These are phyloP conservation scores for Lipomyces sp. DNA, from an alignment of 805 yeast genomes.

Conservation along the genomic window DNA sequence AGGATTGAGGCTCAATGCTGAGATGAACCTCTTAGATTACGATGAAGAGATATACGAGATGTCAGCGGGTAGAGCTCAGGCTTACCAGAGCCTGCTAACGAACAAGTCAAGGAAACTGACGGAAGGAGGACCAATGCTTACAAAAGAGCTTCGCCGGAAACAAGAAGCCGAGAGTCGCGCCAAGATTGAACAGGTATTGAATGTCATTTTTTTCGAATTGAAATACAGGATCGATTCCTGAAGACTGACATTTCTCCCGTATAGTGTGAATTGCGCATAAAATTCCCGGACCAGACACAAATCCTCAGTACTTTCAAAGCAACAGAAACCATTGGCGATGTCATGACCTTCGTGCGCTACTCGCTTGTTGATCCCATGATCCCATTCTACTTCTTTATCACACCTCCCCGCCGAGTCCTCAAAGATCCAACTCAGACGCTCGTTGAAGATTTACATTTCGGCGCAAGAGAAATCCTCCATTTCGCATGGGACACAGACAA, in stretches of 20 bases:
- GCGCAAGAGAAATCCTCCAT: conserved; percentile 46
- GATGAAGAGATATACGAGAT: conserved; percentile 29
- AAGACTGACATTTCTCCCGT: conserved; percentile 2
- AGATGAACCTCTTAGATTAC: conserved; percentile 7
- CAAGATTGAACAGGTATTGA: conserved; percentile 26
- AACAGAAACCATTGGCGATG: conserved; percentile 42
- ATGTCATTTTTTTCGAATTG: too few relatives aligned
- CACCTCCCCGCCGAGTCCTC: conserved; percentile 48
- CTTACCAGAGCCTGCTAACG: conserved; percentile 28
- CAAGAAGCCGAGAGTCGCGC: conserved; percentile 33
- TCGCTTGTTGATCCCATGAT: conserved; percentile 34
- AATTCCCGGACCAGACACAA: conserved; percentile 56
- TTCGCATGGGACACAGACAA: conserved; percentile 36
- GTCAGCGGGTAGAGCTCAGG: conserved; percentile 28
- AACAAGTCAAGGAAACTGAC: conserved; percentile 27
- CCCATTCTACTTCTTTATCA: conserved; percentile 44
- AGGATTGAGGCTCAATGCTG: neutral
- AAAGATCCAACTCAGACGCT: conserved; percentile 36
- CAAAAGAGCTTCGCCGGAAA: conserved; percentile 43
- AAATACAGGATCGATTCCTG: too few relatives aligned
- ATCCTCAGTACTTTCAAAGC: conserved; percentile 52
- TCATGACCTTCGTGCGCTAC: conserved; percentile 37
- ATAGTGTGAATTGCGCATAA: conserved; percentile 47
- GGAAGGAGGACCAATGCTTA: conserved; percentile 42
- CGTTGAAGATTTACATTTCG: conserved; percentile 44